Evolutionary conservation across 257 asterid species (phyloP), one percentile per base, ranked within the genome.

Genomic region (Gentiana dahurica): DNA sequence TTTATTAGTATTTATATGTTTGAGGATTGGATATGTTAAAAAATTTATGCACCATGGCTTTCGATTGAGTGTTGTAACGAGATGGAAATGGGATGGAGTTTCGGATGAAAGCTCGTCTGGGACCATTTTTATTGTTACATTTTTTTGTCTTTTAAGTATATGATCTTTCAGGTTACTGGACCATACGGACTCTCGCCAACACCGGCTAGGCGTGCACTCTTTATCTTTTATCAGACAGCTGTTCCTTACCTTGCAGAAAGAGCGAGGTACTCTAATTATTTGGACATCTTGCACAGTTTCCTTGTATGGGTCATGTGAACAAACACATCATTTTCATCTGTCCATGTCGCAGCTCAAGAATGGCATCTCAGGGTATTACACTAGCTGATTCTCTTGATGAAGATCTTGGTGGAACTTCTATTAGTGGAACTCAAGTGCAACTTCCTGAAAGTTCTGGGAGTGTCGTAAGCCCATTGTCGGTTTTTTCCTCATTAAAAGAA

Each of bases 191-290:
- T 88, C 70, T 84, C 97, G 49, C 99, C 97, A 60, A 92, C 95
- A 71, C 91, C 99, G 4, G 97, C 97, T 8, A 79, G 94, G 67
- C 95, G 95, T 57, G 85, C 91, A 66, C 86, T 92, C 54, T 92
- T 88, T 75, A 92, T 88, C 58, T 71, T 92, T 73, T 85, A 81
- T 71, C 99, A 88, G 74, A 80, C 95, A 46, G 85, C 97, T 37
- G 81, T 92, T 66, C 99, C 95, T 36, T 88, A 92, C 58, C 83
- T 92, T 68, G 97, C 94, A 66, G 98, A 92, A 77, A 75, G 95
- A 67, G 76, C 85, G 77, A 85, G 98, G 98, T 92, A 59, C 59
- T 51, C 53, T 43, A 47, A 5, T 36, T 33, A 11, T 51, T 12
- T 53, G 8, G 13, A 12, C 8, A 53, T 48, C 37, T 59, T 57